Percentiles rank a stretch among this genome's conserved stretches.
phyloP scores from a whole-genome alignment of 768 basidiomycete species.

The Pisolithus albus region DNA sequence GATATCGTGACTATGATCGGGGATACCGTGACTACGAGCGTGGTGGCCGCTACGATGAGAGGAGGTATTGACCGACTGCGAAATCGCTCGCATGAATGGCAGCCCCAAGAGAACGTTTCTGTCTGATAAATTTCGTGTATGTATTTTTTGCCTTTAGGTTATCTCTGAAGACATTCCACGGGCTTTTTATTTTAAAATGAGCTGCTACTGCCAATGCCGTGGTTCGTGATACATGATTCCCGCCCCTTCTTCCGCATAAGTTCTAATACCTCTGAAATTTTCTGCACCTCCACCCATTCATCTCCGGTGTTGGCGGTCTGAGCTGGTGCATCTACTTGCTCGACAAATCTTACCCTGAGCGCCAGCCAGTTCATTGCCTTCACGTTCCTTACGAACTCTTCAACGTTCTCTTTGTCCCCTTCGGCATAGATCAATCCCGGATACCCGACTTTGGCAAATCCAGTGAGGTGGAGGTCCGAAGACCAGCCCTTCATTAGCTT shows the following conservation, averaged over 20 bases:
- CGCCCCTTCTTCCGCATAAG: slow-evolving; percentile 55
- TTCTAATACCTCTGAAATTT: slow-evolving; percentile 62
- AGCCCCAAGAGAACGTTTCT: neutral
- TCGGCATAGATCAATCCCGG: slow-evolving; percentile 73
- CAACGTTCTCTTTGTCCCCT: slow-evolving; percentile 44
- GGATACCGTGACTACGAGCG: slow-evolving; percentile 31
- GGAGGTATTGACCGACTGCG: neutral
- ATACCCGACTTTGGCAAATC: slow-evolving; percentile 71
- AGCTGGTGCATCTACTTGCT: slow-evolving; percentile 29
- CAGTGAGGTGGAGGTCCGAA: slow-evolving; percentile 43
- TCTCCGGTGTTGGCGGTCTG: neutral
- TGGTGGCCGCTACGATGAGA: slow-evolving; percentile 32
- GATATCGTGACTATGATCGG: slow-evolving; percentile 34
- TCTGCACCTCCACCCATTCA: slow-evolving; percentile 59
- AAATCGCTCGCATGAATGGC: neutral
- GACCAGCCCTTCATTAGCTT: slow-evolving; percentile 52
- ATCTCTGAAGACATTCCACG: neutral
- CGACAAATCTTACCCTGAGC: slow-evolving; percentile 53
- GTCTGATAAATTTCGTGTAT: slow-evolving; percentile 8
- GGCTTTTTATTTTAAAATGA: neutral
- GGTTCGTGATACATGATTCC: slow-evolving; percentile 49
- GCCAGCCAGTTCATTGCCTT: slow-evolving; percentile 79
- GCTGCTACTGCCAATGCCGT: slow-evolving; percentile 51
- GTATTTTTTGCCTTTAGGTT: slow-evolving; percentile 13
- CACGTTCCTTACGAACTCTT: slow-evolving; percentile 60